Evolutionary conservation across 371 early-diverging fungal species (phyloP).

Genomic region (Mortierella sp.): DNA sequence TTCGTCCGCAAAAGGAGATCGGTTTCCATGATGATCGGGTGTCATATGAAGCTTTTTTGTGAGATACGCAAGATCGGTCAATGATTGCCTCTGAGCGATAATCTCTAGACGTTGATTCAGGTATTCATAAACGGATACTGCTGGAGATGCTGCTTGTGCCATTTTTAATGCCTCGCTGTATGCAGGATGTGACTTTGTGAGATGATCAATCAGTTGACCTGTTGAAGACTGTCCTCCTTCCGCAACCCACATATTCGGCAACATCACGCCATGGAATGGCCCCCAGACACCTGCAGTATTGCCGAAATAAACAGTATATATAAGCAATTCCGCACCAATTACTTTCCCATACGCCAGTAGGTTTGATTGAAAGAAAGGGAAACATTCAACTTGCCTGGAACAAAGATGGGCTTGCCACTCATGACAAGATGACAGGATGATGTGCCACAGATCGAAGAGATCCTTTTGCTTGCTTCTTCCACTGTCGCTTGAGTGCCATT

Average conservation of each 20-base stretch:
- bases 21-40: slow-evolving; percentile 85
- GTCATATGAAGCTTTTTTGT: slow-evolving; percentile 72
- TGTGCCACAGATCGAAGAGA: slow-evolving; percentile 81
- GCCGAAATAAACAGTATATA: neutral
- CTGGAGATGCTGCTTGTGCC: slow-evolving; percentile 29
- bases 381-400: slow-evolving; percentile 59
- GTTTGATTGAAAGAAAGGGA: neutral
- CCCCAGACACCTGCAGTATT: slow-evolving; percentile 57
- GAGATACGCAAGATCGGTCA: slow-evolving; percentile 58
- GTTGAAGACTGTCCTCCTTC: slow-evolving; percentile 85
- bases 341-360: neutral
- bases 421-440: slow-evolving; percentile 81
- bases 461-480: slow-evolving; percentile 62
- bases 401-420: slow-evolving; percentile 67
- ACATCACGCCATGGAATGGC: slow-evolving; percentile 76
- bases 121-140: slow-evolving; percentile 61
- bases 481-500: slow-evolving; percentile 44
- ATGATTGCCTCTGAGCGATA: slow-evolving; percentile 43
- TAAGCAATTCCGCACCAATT: neutral
- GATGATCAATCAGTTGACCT: slow-evolving; percentile 76
- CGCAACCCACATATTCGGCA: slow-evolving; percentile 70
- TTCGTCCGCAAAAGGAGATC: slow-evolving; percentile 81
- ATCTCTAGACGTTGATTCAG: slow-evolving; percentile 61
- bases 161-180: slow-evolving; percentile 52
- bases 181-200: slow-evolving; percentile 71